phyloP scores from a whole-genome alignment of 2,329 filamentous ascomycete genomes.

The Thyridium curvatum region DNA sequence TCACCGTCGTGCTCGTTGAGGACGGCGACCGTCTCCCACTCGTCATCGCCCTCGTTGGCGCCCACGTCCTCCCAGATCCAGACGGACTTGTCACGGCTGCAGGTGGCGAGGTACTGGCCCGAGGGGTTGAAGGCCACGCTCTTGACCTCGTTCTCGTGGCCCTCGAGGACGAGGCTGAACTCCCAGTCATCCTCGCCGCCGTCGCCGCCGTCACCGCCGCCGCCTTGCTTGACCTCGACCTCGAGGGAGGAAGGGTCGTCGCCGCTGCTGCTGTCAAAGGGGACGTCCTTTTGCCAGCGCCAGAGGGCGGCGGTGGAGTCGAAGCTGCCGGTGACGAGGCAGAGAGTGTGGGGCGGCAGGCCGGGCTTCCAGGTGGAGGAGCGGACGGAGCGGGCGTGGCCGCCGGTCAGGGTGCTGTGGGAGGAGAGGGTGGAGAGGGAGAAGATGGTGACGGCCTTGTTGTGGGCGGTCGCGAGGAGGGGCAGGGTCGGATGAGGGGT shows the following conservation, averaged over 20 bases:
- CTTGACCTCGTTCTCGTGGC: conserved; percentile 93
- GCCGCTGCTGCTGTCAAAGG: conserved; percentile 15
- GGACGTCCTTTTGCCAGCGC: conserved; percentile 55
- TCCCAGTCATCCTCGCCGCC: conserved; percentile 78
- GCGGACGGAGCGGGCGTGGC: conserved; percentile 87
- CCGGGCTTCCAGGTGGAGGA: conserved; percentile 82
- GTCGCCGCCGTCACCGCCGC: conserved; percentile 16
- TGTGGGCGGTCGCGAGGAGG: conserved; percentile 81
- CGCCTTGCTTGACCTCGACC: conserved; percentile 29
- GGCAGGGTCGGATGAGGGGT: conserved; percentile 81
- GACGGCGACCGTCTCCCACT: conserved; percentile 95
- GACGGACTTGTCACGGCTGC: conserved; percentile 85
- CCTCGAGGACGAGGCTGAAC: conserved; percentile 86
- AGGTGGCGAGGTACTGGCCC: conserved; percentile 79
- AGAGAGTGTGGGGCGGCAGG: conserved; percentile 54
- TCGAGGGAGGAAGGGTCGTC: conserved; percentile 24
- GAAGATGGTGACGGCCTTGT: conserved; percentile 84
- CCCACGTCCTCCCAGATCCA: conserved; percentile 98
- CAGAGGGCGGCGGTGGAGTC: conserved; percentile 85
- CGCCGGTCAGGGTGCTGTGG: conserved; percentile 74
- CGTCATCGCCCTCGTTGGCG: conserved; percentile 69
- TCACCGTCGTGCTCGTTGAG: conserved; percentile 92
- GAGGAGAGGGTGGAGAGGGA: conserved; percentile 75
- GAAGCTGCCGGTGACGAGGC: conserved; percentile 88
- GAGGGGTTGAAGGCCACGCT: conserved; percentile 66